Evolutionary conservation across 208 protist genomes (phyloP).

Genomic region (Crithidia bombi): DNA sequence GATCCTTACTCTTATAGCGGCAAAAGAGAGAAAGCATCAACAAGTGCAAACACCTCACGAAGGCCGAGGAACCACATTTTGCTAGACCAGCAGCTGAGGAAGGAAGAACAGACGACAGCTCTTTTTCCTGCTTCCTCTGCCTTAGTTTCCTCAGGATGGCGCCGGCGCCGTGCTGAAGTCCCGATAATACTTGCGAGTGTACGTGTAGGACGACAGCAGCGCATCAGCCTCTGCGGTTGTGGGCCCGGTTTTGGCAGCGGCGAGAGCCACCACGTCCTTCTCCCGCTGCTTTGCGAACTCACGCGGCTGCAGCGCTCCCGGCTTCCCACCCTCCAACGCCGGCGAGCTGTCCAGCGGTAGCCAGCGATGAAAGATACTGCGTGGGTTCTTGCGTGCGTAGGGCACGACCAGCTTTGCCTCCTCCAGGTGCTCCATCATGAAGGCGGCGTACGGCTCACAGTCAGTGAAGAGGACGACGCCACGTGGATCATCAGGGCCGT

Average conservation of each 20-base stretch:
- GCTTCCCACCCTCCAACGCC: background rate
- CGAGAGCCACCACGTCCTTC: slow-evolving; percentile 25
- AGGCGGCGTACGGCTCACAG: slow-evolving; percentile 70
- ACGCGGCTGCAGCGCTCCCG: slow-evolving; percentile 5
- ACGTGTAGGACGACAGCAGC: slow-evolving; percentile 19
- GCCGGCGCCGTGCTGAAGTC: slow-evolving; percentile 4
- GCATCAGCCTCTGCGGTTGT: slow-evolving; percentile 20
- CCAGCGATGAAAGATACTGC: slow-evolving; percentile 42
- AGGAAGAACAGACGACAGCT: no score
- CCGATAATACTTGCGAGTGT: slow-evolving; percentile 31
- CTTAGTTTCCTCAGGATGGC: background rate
- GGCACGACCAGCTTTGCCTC: slow-evolving; percentile 79
- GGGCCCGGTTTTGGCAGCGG: slow-evolving; percentile 28
- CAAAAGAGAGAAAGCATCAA: no score
- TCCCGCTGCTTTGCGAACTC: slow-evolving; percentile 29
- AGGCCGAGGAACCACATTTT: no score
- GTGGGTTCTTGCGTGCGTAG: slow-evolving; percentile 80
- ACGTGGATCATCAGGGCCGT: slow-evolving; percentile 48
- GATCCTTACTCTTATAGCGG: no score
- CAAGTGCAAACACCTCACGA: no score
- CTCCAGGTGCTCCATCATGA: slow-evolving; percentile 86
- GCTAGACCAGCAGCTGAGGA: no score
- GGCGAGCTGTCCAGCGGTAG: slow-evolving; percentile 25
- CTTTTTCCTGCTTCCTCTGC: no score
- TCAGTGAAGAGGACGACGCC: slow-evolving; percentile 86